Evolutionary conservation across 805 yeast species (phyloP).

Genomic region (Kodamaea laetipori): DNA sequence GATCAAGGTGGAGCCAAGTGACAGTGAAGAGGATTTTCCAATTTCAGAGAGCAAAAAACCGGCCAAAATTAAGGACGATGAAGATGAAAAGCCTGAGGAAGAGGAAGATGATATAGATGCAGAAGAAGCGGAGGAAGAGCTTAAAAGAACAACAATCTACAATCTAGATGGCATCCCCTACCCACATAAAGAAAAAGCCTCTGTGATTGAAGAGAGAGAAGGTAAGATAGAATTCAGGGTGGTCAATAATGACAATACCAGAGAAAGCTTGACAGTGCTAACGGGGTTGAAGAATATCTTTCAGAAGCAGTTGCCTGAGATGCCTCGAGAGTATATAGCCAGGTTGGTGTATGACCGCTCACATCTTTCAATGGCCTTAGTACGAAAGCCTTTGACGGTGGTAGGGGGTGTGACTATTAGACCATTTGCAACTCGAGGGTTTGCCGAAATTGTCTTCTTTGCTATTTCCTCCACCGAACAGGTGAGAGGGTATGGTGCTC

Average conservation of each 20-base stretch:
- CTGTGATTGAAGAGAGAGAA: conserved; percentile 90
- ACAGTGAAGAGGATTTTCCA: conserved; percentile 18
- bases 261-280: conserved; percentile 84
- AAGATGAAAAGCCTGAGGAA: conserved; percentile 11
- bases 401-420: conserved; percentile 97
- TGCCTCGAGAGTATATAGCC: conserved; percentile 97
- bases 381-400: conserved; percentile 88
- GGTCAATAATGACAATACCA: conserved; percentile 89
- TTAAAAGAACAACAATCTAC: conserved; percentile 49
- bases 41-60: conserved; percentile 9
- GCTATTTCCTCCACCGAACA: conserved; percentile 98
- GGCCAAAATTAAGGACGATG: conserved; percentile 18
- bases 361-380: conserved; percentile 95
- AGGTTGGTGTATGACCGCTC: conserved; percentile 91
- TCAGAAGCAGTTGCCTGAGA: conserved; percentile 95
- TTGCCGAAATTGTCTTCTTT: conserved; percentile 98
- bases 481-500: conserved; percentile 98
- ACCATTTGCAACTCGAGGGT: conserved; percentile 85
- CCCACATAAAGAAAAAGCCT: conserved; percentile 87
- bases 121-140: conserved; percentile 46
- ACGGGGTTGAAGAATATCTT: conserved; percentile 95
- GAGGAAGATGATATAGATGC: conserved; percentile 41
- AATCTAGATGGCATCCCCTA: conserved; percentile 77
- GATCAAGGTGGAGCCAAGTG: conserved; percentile 29
- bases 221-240: conserved; percentile 94